A percentile compares a stretch with the other conserved stretches of the same genome.
Conservation (phyloP, 441 rosid species). For the Gossypium schwendimanii region DNA sequence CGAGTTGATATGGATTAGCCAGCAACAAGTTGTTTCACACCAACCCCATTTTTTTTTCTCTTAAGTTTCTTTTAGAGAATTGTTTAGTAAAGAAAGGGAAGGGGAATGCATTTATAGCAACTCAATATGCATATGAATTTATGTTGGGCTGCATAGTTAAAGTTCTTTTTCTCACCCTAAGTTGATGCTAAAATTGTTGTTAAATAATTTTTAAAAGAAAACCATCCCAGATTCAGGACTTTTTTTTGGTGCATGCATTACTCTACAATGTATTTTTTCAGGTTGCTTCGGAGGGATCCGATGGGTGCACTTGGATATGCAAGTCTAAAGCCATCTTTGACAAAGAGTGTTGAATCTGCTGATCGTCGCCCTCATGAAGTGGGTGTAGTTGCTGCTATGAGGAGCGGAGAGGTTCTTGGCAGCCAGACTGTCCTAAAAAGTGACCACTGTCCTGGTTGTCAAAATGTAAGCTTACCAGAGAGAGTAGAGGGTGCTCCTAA, state of each 20-base stretch:
- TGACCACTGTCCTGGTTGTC: slow-evolving; percentile 99
- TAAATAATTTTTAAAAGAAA: neutral
- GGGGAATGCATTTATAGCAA: neutral
- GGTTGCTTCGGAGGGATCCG: slow-evolving; percentile 96
- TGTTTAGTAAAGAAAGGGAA: neutral
- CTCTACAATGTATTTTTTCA: slow-evolving; percentile 22
- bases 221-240: neutral
- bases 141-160: neutral
- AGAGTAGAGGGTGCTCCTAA: slow-evolving; percentile 99
- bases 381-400: slow-evolving; percentile 84
- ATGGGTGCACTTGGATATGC: slow-evolving; percentile 98
- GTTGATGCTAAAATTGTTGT: slow-evolving; percentile 10
- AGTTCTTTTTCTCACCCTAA: neutral
- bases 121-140: neutral
- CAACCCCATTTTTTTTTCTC: neutral
- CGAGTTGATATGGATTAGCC: neutral
- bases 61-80: neutral
- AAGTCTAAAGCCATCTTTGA: slow-evolving; percentile 62
- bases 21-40: neutral
- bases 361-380: slow-evolving; percentile 91
- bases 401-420: slow-evolving; percentile 95
- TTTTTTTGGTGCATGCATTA: neutral
- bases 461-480: slow-evolving; percentile 65
- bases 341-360: slow-evolving; percentile 73
- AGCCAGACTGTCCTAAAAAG: slow-evolving; percentile 97